Evolutionary conservation across 2,329 filamentous ascomycete genomes (phyloP), one percentile per base, ranked within the genome.

Genomic region (Ampelomyces quisqualis): DNA sequence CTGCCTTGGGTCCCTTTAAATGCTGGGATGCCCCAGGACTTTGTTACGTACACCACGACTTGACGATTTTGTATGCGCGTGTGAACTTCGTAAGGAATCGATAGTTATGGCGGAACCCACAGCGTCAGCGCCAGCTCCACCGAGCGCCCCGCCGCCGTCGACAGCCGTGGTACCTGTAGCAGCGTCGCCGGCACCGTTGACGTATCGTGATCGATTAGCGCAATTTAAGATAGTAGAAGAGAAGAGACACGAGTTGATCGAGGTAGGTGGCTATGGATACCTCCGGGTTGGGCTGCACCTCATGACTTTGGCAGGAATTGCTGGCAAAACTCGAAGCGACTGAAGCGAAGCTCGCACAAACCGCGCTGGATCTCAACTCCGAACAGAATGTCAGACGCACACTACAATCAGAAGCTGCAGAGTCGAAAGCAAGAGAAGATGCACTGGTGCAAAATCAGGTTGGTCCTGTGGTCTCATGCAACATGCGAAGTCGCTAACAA

Each of bases 321-420:
- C 47, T 68, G 1, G 64, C 65, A 28, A 68, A 67, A 36, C 61
- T 68, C 19, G 65, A 68, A 38, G 65, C 64, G 42, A 60, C 58
- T 17, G 65, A 68, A 51, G 57, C 62, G 34, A 59, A 53, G 39
- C 63, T 68, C 23, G 42, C 58, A 38, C 64, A 67, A 29, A 65
- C 62, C 15, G 61, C 65, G 49, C 58, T 68, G 14, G 65, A 68
- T 33, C 62, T 68, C 30, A 55, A 59, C 29, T 67, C 64, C 2
- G 65, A 68, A 38, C 65, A 68, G 28, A 68, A 65, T 49, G 65
- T 68, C 18, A 55, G 65, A 15, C 51, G 65, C 24, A 66, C 63
- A 9, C 34, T 68, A 21, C 65, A 68, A 29, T 49, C 62, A 13
- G 65, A 68, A 34, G 55, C 61, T 11, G 53, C 56, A 4, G 65